A percentile compares a stretch with the other conserved stretches of the same genome.
phyloP scores from a whole-genome alignment of 1,139 yeast genomes.

The Yamadazyma membranifaciens region DNA sequence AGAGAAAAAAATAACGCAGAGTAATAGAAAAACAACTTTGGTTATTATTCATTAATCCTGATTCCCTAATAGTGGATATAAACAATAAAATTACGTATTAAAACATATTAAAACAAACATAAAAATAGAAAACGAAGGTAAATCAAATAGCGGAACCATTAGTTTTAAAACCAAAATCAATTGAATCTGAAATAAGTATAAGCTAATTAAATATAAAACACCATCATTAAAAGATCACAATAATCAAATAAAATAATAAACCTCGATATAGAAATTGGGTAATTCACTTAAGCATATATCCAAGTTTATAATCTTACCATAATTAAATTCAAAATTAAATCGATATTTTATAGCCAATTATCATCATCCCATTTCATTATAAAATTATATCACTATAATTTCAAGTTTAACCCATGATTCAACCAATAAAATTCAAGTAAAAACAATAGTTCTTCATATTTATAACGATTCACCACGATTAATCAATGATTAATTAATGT shows the following conservation, averaged over 20 bases:
- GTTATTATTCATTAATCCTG: conserved; percentile 6
- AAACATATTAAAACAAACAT: conserved; percentile 6
- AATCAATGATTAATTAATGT: not conserved
- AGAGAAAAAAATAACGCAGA: not conserved
- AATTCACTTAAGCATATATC: conserved; percentile 8
- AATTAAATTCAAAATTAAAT: not conserved
- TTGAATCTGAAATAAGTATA: not conserved
- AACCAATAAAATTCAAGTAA: conserved; percentile 3
- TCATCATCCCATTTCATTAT: too few species aligned
- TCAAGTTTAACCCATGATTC: not conserved
- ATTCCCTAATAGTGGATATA: conserved; percentile 6
- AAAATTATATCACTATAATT: not conserved
- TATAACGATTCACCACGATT: not conserved
- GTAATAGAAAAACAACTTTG: not conserved
- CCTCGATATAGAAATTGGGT: conserved; percentile 1
- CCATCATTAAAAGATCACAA: not conserved
- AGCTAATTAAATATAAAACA: not conserved
- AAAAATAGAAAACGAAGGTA: conserved; percentile 1
- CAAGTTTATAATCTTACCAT: too few species aligned
- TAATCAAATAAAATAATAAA: not conserved
- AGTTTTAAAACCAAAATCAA: conserved; percentile 1
- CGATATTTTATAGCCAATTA: not conserved
- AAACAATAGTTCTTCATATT: conserved; percentile 4
- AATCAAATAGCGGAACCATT: conserved; percentile 2
- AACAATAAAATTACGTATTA: conserved; percentile 5